Evolutionary conservation across 1,139 yeast species (phyloP).

Genomic region (Suhomyces bolitotheri): DNA sequence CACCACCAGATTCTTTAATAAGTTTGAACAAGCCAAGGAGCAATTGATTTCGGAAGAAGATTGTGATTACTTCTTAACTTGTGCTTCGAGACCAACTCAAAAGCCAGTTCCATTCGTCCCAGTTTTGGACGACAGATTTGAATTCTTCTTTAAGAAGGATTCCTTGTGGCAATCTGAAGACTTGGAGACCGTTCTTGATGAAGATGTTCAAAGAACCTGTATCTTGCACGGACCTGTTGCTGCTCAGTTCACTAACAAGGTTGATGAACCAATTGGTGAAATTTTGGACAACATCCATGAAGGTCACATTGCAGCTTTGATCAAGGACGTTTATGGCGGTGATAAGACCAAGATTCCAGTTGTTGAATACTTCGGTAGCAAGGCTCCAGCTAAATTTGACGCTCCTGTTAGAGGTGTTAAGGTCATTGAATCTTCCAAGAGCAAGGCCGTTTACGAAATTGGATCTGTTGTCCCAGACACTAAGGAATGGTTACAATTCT

Average conservation of each 20-base stretch:
- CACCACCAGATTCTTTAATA: slow-evolving; percentile 58
- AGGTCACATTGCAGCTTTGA: slow-evolving; percentile 75
- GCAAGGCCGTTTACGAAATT: slow-evolving; percentile 47
- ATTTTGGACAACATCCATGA: slow-evolving; percentile 87
- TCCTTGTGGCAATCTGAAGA: slow-evolving; percentile 99
- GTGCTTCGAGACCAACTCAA: slow-evolving; percentile 81
- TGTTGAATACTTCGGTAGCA: slow-evolving; percentile 86
- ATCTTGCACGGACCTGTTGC: slow-evolving; percentile 98
- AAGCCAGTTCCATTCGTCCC: slow-evolving; percentile 99
- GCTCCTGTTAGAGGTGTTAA: slow-evolving; percentile 34
- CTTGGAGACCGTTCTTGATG: slow-evolving; percentile 91
- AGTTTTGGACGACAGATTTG: slow-evolving; percentile 88
- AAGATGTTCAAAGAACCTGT: slow-evolving; percentile 97
- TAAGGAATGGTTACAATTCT: slow-evolving; percentile 70
- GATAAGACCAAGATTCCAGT: slow-evolving; percentile 75
- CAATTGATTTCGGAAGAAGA: slow-evolving; percentile 96
- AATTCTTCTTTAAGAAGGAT: slow-evolving; percentile 96
- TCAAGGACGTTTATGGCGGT: slow-evolving; percentile 68
- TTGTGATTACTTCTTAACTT: slow-evolving; percentile 84
- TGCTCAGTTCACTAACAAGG: slow-evolving; percentile 84
- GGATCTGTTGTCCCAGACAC: slow-evolving; percentile 46
- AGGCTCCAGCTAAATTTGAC: slow-evolving; percentile 39
- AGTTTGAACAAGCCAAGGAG: slow-evolving; percentile 70
- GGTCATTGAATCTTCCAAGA: slow-evolving; percentile 31
- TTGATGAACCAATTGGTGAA: slow-evolving; percentile 88